Percentiles rank a stretch among this genome's conserved stretches.
phyloP scores from a whole-genome alignment of 208 protist species.

The Leishmania arabica region DNA sequence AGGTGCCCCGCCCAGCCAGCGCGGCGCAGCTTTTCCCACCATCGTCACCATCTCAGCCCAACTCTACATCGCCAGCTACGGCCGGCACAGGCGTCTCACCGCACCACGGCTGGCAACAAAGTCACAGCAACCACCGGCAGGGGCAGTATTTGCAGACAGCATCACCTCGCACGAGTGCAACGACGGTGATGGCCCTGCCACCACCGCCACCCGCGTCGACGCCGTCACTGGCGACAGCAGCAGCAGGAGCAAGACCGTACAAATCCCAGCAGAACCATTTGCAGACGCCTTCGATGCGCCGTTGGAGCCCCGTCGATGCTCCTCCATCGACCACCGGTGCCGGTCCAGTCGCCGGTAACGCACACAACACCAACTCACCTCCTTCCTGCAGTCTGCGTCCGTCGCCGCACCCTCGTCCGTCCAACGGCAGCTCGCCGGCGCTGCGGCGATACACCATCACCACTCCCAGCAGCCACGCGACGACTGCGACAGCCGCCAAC shows the following conservation, averaged over 20 bases:
- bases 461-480: conserved; percentile 2
- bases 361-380: conserved; percentile 6
- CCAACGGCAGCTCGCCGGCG: conserved; percentile 25
- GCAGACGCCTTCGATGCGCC: neutral
- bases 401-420: conserved; percentile 22
- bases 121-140: conserved; percentile 2
- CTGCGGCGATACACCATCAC: conserved; percentile 33
- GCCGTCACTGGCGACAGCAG: neutral
- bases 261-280: conserved; percentile 5
- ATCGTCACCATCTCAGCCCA: neutral
- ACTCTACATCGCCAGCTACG: neutral
- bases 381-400: conserved; percentile 29
- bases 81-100: neutral
- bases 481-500: conserved; percentile 5
- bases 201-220: neutral
- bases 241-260: neutral
- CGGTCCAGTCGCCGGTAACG: neutral
- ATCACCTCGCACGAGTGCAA: neutral
- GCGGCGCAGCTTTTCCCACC: conserved; percentile 8
- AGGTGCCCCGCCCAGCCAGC: conserved; percentile 4
- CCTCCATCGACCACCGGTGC: neutral
- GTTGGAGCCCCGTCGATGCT: conserved; percentile 16
- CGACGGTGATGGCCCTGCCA: neutral
- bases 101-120: neutral
- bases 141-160: conserved; percentile 13